Evolutionary conservation across 2,329 filamentous ascomycete genomes (phyloP).

Genomic region (Exophiala sp.): DNA sequence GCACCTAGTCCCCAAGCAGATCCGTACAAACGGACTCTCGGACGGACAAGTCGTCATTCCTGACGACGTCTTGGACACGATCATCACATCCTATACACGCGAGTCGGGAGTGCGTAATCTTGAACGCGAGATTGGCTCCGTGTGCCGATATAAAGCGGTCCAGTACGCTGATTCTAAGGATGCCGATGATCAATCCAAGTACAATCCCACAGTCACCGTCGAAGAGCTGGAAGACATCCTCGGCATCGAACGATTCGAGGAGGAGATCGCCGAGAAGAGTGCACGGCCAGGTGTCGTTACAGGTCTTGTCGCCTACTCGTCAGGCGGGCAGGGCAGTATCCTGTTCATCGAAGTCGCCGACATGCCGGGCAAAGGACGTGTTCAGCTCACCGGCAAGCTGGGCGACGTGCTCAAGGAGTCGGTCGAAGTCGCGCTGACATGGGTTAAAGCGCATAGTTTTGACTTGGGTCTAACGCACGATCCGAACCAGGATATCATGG

Average conservation of each 20-base stretch:
- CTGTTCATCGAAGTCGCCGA: conserved; percentile 97
- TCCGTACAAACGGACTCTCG: conserved; percentile 80
- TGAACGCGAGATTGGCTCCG: conserved; percentile 89
- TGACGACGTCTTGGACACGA: conserved; percentile 84
- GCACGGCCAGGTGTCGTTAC: conserved; percentile 87
- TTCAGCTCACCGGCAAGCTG: conserved; percentile 93
- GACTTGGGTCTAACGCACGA: conserved; percentile 80
- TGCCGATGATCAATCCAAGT: conserved; percentile 52
- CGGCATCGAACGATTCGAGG: conserved; percentile 88
- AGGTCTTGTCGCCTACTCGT: conserved; percentile 89
- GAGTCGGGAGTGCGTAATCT: conserved; percentile 95
- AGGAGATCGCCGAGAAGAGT: conserved; percentile 87
- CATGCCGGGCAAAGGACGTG: conserved; percentile 88
- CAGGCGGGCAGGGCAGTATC: conserved; percentile 89
- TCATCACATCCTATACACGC: conserved; percentile 94
- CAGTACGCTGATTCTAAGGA: conserved; percentile 91
- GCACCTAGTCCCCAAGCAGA: conserved; percentile 95
- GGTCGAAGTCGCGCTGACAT: conserved; percentile 91
- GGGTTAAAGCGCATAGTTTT: conserved; percentile 95
- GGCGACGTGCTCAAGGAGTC: conserved; percentile 96
- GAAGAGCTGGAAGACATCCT: conserved; percentile 86
- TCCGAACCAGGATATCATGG: conserved; percentile 89
- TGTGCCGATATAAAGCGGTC: conserved; percentile 92
- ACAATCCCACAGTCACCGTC: conserved; percentile 69
- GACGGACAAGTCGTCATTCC: conserved; percentile 71